Percentiles rank a stretch among this genome's conserved stretches.
Evolutionary conservation across 2,329 filamentous ascomycete genomes (phyloP).

Genomic region (Trichophyton schoenleinii): DNA sequence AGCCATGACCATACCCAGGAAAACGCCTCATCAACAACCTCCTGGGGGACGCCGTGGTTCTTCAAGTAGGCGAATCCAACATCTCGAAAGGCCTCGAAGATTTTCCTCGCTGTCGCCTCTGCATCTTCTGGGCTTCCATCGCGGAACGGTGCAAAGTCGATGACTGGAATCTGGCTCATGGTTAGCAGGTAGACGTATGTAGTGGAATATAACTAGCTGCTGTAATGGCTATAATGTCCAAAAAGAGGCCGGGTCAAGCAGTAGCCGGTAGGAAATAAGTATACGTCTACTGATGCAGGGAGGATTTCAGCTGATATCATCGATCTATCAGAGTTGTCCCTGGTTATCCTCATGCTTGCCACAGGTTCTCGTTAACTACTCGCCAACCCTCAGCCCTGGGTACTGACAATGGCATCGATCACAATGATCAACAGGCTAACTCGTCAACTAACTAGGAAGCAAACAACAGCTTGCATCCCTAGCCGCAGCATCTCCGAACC

Average conservation of each 20-base stretch:
- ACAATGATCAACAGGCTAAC: too few relatives aligned
- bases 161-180: slow-evolving; percentile 23
- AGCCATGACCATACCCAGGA: slow-evolving; percentile 17
- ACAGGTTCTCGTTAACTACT: too few relatives aligned
- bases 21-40: slow-evolving; percentile 34
- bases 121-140: slow-evolving; percentile 19
- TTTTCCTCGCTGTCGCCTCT: slow-evolving; percentile 25
- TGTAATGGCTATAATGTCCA: not conserved
- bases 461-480: too few relatives aligned
- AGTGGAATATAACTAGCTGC: not conserved
- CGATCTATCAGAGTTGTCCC: not conserved
- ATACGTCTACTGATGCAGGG: not conserved
- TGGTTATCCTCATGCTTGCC: not conserved
- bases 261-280: not conserved
- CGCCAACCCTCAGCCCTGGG: too few relatives aligned
- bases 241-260: not conserved
- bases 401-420: too few relatives aligned
- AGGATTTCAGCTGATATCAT: not conserved
- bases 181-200: not conserved
- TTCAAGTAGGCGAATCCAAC: slow-evolving; percentile 40
- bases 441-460: too few relatives aligned
- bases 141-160: slow-evolving; percentile 31
- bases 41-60: slow-evolving; percentile 34
- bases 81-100: slow-evolving; percentile 32
- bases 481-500: too few relatives aligned